phyloP scores from a whole-genome alignment of 140 eudicot species.

The Senecio squalidus region DNA sequence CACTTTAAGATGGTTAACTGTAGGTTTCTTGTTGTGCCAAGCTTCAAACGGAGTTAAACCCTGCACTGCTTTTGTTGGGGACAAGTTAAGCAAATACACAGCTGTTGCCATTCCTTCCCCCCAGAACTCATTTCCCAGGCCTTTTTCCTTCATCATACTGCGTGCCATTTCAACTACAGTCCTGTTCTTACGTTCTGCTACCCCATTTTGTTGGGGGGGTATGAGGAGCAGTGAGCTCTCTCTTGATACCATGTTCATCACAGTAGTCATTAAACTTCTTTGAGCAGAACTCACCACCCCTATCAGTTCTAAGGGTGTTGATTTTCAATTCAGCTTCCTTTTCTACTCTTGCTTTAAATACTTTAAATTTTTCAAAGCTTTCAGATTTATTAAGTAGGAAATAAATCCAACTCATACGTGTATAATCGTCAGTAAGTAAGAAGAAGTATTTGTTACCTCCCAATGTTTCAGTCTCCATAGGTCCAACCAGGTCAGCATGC shows the following conservation, averaged over 20 bases:
- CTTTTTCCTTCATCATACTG: not conserved
- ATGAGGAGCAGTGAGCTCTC: conserved; percentile 4
- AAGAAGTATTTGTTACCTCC: not conserved
- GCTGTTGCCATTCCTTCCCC: no score
- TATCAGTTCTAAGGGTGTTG: not conserved
- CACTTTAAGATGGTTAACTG: not conserved
- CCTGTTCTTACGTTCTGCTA: not conserved
- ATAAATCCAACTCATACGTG: not conserved
- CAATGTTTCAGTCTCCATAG: not conserved
- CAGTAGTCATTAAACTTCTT: not conserved
- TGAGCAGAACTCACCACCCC: not conserved
- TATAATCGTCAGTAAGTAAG: not conserved
- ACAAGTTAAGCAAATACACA: no score
- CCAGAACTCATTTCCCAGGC: not conserved
- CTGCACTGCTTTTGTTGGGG: not conserved
- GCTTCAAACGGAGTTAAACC: not conserved
- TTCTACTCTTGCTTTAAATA: not conserved
- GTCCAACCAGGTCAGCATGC: not conserved
- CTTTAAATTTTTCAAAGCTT: not conserved
- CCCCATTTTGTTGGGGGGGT: conserved; percentile 12
- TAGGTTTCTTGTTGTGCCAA: conserved; percentile 8
- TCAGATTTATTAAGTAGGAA: not conserved
- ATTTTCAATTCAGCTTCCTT: not conserved
- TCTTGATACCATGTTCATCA: not conserved
- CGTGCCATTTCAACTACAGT: not conserved